These are phyloP conservation scores for Imleria badia DNA, from an alignment of 768 basidiomycete genomes.

Conservation along the genomic window DNA sequence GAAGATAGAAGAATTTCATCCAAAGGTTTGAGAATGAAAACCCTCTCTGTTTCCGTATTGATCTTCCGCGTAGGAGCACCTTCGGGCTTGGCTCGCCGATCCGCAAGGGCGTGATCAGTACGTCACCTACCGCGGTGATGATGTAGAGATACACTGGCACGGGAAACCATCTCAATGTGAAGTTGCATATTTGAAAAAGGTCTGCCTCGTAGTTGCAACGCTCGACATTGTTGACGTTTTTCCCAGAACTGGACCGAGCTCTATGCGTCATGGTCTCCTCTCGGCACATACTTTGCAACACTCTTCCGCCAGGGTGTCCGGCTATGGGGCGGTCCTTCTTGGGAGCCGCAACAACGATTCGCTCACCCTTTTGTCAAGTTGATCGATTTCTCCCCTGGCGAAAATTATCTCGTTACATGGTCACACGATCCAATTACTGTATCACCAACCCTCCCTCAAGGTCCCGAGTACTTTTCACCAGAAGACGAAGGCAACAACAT, in stretches of 20 bases:
- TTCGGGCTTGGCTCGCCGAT: conserved; percentile 94
- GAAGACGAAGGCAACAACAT: conserved; percentile 97
- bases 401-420: conserved; percentile 97
- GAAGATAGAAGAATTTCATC: conserved; percentile 64
- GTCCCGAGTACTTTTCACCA: conserved; percentile 82
- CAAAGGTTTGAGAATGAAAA: conserved; percentile 53
- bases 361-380: conserved; percentile 94
- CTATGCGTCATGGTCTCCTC: conserved; percentile 95
- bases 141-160: conserved; percentile 90
- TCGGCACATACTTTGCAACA: conserved; percentile 92
- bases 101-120: conserved; percentile 93
- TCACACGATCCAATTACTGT: conserved; percentile 91
- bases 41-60: background rate
- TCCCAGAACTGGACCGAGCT: conserved; percentile 92
- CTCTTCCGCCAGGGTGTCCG: conserved; percentile 94
- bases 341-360: conserved; percentile 86
- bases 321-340: conserved; percentile 92
- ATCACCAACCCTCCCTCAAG: conserved; percentile 75
- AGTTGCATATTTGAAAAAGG: conserved; percentile 70
- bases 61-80: conserved; percentile 69
- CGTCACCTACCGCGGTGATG: conserved; percentile 89
- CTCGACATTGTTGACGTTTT: conserved; percentile 10
- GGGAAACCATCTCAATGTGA: conserved; percentile 88
- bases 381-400: conserved; percentile 96
- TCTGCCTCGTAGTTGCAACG: conserved; percentile 36